These are phyloP conservation scores for Letharia lupina DNA, from an alignment of 495 filamentous ascomycete species.

Conservation along the genomic window DNA sequence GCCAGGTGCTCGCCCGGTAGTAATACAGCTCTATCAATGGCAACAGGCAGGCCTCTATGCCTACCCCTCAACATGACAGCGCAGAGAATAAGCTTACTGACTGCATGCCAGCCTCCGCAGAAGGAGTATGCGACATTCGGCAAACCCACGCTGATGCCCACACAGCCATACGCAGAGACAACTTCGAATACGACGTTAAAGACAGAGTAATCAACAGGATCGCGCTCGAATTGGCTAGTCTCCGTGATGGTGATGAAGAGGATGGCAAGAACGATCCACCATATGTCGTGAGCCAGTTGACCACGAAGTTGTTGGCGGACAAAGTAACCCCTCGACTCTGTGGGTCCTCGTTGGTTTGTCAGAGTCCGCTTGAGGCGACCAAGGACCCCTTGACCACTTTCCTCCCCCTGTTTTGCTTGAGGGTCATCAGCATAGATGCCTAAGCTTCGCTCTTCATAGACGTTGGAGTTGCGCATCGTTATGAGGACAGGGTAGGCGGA, in stretches of 20 bases:
- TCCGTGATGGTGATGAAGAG: slow-evolving; percentile 70
- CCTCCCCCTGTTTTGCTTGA: slow-evolving; percentile 20
- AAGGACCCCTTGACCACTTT: slow-evolving; percentile 23
- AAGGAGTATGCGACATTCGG: slow-evolving; percentile 63
- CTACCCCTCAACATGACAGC: slow-evolving; percentile 71
- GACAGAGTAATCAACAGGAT: slow-evolving; percentile 63
- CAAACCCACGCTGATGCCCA: slow-evolving; percentile 68
- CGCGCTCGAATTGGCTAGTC: slow-evolving; percentile 50
- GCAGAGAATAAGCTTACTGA: slow-evolving; percentile 69
- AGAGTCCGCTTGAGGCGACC: slow-evolving; percentile 19
- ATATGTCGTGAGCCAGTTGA: slow-evolving; percentile 78
- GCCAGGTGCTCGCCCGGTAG: slow-evolving; percentile 49
- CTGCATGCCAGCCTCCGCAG: slow-evolving; percentile 58
- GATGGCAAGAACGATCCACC: slow-evolving; percentile 71
- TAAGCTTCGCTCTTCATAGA: slow-evolving; percentile 67
- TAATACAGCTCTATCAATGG: slow-evolving; percentile 69
- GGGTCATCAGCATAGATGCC: slow-evolving; percentile 51
- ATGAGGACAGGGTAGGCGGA: slow-evolving; percentile 57
- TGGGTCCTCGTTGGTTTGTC: slow-evolving; percentile 24
- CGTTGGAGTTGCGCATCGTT: slow-evolving; percentile 55
- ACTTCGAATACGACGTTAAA: slow-evolving; percentile 86
- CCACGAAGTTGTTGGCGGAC: slow-evolving; percentile 59
- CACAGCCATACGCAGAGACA: slow-evolving; percentile 76
- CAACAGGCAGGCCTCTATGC: slow-evolving; percentile 72
- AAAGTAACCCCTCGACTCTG: slow-evolving; percentile 44